These are phyloP conservation scores for Mycena rosella DNA, from an alignment of 768 basidiomycete species.

Conservation along the genomic window DNA sequence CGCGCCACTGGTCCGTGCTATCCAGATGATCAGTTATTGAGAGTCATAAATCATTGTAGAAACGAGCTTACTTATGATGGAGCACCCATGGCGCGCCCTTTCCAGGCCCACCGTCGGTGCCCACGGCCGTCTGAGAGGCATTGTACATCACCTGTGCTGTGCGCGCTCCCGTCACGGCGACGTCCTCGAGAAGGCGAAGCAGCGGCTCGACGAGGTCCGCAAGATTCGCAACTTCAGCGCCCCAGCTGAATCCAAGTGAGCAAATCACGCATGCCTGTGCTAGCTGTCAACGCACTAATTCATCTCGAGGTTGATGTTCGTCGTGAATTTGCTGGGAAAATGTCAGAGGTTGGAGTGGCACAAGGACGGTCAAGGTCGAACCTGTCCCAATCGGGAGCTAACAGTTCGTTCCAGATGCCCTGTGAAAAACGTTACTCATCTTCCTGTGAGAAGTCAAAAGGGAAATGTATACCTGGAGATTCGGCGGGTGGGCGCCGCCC, in stretches of 20 bases:
- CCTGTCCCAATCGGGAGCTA: constrained; percentile 34
- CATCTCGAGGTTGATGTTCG: constrained; percentile 36
- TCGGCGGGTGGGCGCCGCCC: constrained; percentile 26
- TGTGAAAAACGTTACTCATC: neutral
- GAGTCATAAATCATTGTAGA: neutral
- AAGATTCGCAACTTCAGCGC: constrained; percentile 34
- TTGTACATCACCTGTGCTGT: constrained; percentile 36
- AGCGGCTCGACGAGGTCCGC: constrained; percentile 37
- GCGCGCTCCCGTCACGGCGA: constrained; percentile 31
- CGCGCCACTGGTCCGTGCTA: constrained; percentile 28
- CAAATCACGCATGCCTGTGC: neutral
- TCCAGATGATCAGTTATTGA: neutral
- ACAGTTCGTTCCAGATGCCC: constrained; percentile 35
- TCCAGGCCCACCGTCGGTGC: constrained; percentile 15
- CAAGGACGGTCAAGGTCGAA: neutral
- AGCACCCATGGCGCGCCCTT: constrained; percentile 32
- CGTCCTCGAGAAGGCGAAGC: constrained; percentile 27
- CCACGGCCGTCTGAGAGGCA: constrained; percentile 17
- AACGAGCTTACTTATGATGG: constrained; percentile 32
- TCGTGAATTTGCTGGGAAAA: constrained; percentile 30
- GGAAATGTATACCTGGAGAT: constrained; percentile 13
- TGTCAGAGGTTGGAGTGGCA: neutral
- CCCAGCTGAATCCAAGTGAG: constrained; percentile 27
- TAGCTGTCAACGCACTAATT: neutral
- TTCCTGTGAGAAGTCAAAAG: neutral